Evolutionary conservation across 495 filamentous ascomycete species (phyloP).

Genomic region (Lineolata rhizophorae): DNA sequence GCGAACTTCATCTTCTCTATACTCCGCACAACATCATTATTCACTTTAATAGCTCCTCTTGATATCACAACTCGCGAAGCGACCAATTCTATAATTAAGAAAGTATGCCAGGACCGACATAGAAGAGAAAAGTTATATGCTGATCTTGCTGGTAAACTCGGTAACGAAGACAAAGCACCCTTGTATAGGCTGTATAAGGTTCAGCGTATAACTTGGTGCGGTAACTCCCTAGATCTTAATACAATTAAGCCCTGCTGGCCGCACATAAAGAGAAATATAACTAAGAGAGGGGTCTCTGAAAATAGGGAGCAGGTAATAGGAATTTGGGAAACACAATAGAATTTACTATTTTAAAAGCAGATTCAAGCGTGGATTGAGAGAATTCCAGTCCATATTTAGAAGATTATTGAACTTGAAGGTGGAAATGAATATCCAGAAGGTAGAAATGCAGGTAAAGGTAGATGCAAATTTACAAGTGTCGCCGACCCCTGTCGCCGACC

Average conservation of each 20-base stretch:
- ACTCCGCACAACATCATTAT: too few relatives aligned
- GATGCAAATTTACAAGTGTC: too few relatives aligned
- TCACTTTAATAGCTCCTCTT: too few relatives aligned
- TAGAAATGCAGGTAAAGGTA: too few relatives aligned
- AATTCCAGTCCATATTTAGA: conserved; percentile 4
- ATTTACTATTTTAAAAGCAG: conserved; percentile 1
- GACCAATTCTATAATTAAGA: too few relatives aligned
- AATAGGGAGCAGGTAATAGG: not conserved
- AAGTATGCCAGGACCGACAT: too few relatives aligned
- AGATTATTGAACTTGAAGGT: conserved; percentile 5
- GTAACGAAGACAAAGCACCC: too few relatives aligned
- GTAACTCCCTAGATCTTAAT: conserved; percentile 7
- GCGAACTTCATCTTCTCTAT: too few relatives aligned
- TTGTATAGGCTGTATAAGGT: conserved; percentile 1
- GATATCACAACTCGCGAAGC: too few relatives aligned
- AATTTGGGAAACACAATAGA: not conserved
- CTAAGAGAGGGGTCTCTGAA: conserved; percentile 3
- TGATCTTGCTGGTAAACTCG: too few relatives aligned
- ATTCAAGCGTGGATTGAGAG: conserved; percentile 6
- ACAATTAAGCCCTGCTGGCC: conserved; percentile 6
- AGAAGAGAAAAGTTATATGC: too few relatives aligned
- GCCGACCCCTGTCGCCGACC: too few relatives aligned
- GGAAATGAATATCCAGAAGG: conserved; percentile 7
- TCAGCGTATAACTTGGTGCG: not conserved
- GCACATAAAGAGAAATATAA: conserved; percentile 4